A percentile compares a stretch with the other conserved stretches of the same genome.
Evolutionary conservation across 495 filamentous ascomycete species (phyloP).

Genomic region (Choiromyces venosus): DNA sequence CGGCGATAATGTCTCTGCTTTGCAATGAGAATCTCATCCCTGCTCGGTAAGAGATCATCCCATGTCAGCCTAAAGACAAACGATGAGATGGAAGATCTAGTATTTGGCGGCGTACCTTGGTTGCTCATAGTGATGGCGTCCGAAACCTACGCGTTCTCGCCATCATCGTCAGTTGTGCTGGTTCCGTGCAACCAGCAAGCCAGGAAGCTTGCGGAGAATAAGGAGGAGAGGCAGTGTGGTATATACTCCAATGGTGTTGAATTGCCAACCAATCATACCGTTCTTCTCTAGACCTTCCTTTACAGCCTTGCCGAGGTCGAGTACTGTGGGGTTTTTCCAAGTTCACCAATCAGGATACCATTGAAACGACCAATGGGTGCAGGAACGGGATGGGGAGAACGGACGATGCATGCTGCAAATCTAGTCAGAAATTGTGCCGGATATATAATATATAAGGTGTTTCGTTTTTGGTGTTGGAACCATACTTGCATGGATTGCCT

Average conservation of each 20-base stretch:
- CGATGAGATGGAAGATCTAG: conserved; percentile 13
- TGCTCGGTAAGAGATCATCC: conserved; percentile 41
- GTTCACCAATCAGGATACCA: conserved; percentile 45
- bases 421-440: conserved; percentile 37
- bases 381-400: conserved; percentile 34
- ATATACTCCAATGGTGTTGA: conserved; percentile 84
- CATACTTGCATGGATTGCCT: conserved; percentile 79
- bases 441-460: conserved; percentile 20
- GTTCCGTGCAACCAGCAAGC: conserved; percentile 16
- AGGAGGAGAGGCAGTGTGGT: conserved; percentile 35
- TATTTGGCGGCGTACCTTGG: conserved; percentile 58
- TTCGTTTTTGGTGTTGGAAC: conserved; percentile 28
- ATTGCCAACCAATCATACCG: conserved; percentile 87
- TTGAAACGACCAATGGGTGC: conserved; percentile 33
- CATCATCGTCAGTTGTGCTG: conserved; percentile 31
- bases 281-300: conserved; percentile 76
- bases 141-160: conserved; percentile 41
- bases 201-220: conserved; percentile 24
- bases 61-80: conserved; percentile 30
- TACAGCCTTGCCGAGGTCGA: conserved; percentile 83
- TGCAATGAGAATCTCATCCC: conserved; percentile 98
- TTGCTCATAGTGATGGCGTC: conserved; percentile 97
- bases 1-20: conserved; percentile 88
- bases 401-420: conserved; percentile 41
- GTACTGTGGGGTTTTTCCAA: conserved; percentile 53